Conservation (phyloP, 768 basidiomycete genomes). For the Imleria badia region DNA sequence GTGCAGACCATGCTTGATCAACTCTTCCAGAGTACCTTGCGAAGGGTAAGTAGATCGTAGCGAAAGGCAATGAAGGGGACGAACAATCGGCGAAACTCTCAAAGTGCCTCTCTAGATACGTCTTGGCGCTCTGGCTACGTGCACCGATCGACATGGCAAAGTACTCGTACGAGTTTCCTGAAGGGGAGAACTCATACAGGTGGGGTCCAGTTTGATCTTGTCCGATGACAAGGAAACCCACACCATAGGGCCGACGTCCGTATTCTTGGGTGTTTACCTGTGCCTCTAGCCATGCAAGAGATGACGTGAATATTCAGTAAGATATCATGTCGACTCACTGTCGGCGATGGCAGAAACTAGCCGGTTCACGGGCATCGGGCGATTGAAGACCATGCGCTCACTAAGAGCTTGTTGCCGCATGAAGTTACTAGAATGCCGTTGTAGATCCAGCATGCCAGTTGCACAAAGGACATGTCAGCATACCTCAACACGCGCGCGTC, state of each 20-base stretch:
- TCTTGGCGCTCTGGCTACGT: constrained; percentile 96
- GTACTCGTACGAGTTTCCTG: constrained; percentile 97
- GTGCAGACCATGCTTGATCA: constrained; percentile 91
- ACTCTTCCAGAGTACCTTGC: constrained; percentile 78
- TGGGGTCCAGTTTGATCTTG: constrained; percentile 97
- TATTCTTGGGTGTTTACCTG: constrained; percentile 99
- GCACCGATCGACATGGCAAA: constrained; percentile 99
- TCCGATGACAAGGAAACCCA: constrained; percentile 97
- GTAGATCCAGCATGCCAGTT: neutral
- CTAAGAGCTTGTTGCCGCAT: constrained; percentile 99
- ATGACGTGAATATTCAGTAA: neutral
- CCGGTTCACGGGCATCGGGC: constrained; percentile 91
- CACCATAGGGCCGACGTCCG: constrained; percentile 95
- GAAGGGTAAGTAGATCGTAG: neutral
- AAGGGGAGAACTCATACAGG: constrained; percentile 97
- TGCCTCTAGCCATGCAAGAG: constrained; percentile 60
- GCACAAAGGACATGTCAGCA: neutral
- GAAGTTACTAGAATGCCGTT: constrained; percentile 69
- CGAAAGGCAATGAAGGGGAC: constrained; percentile 26
- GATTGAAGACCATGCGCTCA: constrained; percentile 92
- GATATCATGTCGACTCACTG: constrained; percentile 54
- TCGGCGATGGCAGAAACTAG: constrained; percentile 94
- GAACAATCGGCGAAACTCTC: constrained; percentile 83
- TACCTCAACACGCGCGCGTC: constrained; percentile 97
- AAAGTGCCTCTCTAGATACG: constrained; percentile 94